These are phyloP conservation scores for Coemansia sp. DNA, from an alignment of 192 early-diverging fungal species.

Conservation along the genomic window DNA sequence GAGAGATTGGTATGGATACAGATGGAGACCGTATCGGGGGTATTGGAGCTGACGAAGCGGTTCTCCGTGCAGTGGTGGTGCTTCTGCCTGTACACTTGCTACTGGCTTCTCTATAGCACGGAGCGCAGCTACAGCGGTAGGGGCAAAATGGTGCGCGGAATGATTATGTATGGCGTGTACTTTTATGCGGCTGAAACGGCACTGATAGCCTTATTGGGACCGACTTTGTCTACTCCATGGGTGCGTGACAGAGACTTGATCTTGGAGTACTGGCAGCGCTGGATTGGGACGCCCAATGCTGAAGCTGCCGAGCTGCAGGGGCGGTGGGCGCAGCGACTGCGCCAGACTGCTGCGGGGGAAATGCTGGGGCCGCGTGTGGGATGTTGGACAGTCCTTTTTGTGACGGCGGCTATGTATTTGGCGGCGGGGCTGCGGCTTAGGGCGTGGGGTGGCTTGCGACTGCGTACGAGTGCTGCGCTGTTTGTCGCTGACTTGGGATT, in stretches of 20 bases:
- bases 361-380: not conserved
- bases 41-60: slow-evolving; percentile 22
- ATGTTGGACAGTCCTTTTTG: not conserved
- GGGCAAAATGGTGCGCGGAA: not conserved
- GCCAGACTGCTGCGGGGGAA: not conserved
- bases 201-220: slow-evolving; percentile 11
- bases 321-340: slow-evolving; percentile 11
- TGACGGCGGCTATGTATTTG: not conserved
- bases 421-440: not conserved
- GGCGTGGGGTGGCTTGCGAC: not conserved
- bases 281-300: not conserved
- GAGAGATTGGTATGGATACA: slow-evolving; percentile 28
- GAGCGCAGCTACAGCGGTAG: not conserved
- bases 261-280: not conserved
- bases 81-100: slow-evolving; percentile 14
- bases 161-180: slow-evolving; percentile 14
- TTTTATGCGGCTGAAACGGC: slow-evolving; percentile 22
- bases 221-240: not conserved
- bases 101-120: not conserved
- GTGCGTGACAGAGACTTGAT: not conserved
- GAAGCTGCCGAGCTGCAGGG: slow-evolving; percentile 12
- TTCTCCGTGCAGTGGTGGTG: slow-evolving; percentile 33
- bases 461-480: not conserved
- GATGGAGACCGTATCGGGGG: not conserved
- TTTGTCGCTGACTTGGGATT: not conserved